Percentiles rank a stretch among this genome's conserved stretches.
Evolutionary conservation across 1,139 yeast species (phyloP).

Genomic region (Scheffersomyces insectosa): DNA sequence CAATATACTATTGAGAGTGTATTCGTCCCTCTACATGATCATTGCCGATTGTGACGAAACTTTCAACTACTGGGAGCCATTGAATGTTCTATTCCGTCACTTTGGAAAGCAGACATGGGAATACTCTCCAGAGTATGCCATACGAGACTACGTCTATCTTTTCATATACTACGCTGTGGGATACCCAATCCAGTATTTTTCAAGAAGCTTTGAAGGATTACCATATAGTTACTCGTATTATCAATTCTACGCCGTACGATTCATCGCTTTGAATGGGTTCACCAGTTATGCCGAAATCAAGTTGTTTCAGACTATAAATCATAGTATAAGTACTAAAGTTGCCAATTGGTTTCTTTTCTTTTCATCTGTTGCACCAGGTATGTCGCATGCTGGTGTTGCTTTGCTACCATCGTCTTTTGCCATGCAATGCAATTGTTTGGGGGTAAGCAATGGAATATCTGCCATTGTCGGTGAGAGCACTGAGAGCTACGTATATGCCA

Average conservation of each 20-base stretch:
- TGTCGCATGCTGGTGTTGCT: slow-evolving; percentile 85
- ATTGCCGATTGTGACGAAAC: slow-evolving; percentile 79
- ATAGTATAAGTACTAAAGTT: slow-evolving; percentile 32
- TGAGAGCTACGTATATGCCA: slow-evolving; percentile 27
- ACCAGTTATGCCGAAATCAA: slow-evolving; percentile 57
- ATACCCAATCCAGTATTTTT: slow-evolving; percentile 33
- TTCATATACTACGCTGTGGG: slow-evolving; percentile 50
- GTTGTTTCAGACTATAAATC: slow-evolving; percentile 46
- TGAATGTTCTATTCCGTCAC: slow-evolving; percentile 72
- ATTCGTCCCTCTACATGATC: slow-evolving; percentile 57
- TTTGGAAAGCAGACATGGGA: slow-evolving; percentile 98
- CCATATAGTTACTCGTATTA: slow-evolving; percentile 22
- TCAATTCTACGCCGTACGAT: slow-evolving; percentile 57
- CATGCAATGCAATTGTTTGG: slow-evolving; percentile 64
- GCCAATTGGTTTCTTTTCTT: slow-evolving; percentile 62
- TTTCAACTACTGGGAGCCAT: slow-evolving; percentile 92
- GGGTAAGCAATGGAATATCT: slow-evolving; percentile 42
- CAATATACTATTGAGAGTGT: slow-evolving; percentile 39
- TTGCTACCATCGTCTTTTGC: slow-evolving; percentile 86
- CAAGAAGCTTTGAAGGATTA: slow-evolving; percentile 18
- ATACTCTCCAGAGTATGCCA: slow-evolving; percentile 87
- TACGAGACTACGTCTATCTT: slow-evolving; percentile 80
- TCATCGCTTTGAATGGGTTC: slow-evolving; percentile 49
- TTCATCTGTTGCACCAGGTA: slow-evolving; percentile 56
- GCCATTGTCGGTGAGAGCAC: slow-evolving; percentile 14